phyloP scores from a whole-genome alignment of 805 yeast genomes.

The Saturnispora halmiae region DNA sequence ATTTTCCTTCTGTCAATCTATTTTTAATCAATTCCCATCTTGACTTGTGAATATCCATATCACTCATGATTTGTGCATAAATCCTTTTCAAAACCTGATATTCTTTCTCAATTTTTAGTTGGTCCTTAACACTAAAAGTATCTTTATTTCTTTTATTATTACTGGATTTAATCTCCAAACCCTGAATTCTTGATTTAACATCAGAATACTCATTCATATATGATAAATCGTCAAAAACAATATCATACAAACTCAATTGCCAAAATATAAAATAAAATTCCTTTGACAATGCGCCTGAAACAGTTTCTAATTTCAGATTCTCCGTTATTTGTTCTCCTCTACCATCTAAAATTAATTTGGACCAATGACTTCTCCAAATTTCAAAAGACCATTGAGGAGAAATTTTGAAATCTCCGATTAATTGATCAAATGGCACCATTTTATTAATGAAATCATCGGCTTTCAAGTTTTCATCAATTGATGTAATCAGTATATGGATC shows the following conservation, averaged over 20 bases:
- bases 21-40: conserved; percentile 29
- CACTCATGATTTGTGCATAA: conserved; percentile 28
- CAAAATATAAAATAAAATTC: conserved; percentile 58
- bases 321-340: conserved; percentile 14
- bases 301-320: conserved; percentile 14
- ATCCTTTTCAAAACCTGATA: conserved; percentile 21
- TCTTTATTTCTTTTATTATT: conserved; percentile 24
- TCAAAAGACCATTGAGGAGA: conserved; percentile 63
- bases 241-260: conserved; percentile 65
- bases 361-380: conserved; percentile 54
- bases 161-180: conserved; percentile 30
- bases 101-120: conserved; percentile 22
- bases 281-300: conserved; percentile 27
- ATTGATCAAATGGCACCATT: conserved; percentile 34
- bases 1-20: conserved; percentile 25
- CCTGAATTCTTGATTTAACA: conserved; percentile 29
- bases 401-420: conserved; percentile 37
- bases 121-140: conserved; percentile 13
- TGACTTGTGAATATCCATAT: conserved; percentile 36
- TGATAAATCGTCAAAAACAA: conserved; percentile 40
- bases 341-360: conserved; percentile 15
- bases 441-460: conserved; percentile 16
- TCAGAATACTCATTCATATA: conserved; percentile 43
- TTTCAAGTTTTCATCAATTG: conserved; percentile 44
- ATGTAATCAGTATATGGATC: conserved; percentile 54